A percentile compares a stretch with the other conserved stretches of the same genome.
These are phyloP conservation scores for Flaveria robusta DNA, from an alignment of 129 eudicot genomes.

Conservation along the genomic window DNA sequence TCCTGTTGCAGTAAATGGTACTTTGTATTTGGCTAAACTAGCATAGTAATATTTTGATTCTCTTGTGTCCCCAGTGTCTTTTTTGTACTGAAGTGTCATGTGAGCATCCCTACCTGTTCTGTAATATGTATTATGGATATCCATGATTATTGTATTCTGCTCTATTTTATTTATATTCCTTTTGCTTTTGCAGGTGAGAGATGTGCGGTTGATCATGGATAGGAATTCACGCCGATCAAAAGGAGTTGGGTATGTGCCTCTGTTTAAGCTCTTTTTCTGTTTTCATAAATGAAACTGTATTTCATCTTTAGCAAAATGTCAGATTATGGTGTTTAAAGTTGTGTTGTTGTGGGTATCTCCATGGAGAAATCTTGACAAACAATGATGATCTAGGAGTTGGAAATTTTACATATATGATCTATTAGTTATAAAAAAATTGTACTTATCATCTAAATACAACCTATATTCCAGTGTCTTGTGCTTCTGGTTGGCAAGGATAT, in stretches of 20 bases:
- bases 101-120: conserved; percentile 17
- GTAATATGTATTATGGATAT: conserved; percentile 13
- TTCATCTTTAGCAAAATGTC: neutral
- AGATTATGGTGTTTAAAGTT: conserved; percentile 1
- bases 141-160: neutral
- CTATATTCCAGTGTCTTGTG: neutral
- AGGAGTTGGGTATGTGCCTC: conserved; percentile 86
- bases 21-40: neutral
- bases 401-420: neutral
- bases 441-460: neutral
- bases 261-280: neutral
- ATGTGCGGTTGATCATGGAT: conserved; percentile 90
- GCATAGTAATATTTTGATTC: neutral
- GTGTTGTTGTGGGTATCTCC: neutral
- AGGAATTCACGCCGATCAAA: conserved; percentile 88
- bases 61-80: neutral
- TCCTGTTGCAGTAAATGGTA: conserved; percentile 9
- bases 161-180: neutral
- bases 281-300: neutral
- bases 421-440: neutral
- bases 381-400: neutral
- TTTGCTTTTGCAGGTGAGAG: conserved; percentile 71
- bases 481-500: conserved; percentile 5
- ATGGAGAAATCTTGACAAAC: neutral
- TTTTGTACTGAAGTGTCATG: neutral